Base-by-base conservation (phyloP, 1,284 basidiomycete species). In the Ustilago bromivora region DNA sequence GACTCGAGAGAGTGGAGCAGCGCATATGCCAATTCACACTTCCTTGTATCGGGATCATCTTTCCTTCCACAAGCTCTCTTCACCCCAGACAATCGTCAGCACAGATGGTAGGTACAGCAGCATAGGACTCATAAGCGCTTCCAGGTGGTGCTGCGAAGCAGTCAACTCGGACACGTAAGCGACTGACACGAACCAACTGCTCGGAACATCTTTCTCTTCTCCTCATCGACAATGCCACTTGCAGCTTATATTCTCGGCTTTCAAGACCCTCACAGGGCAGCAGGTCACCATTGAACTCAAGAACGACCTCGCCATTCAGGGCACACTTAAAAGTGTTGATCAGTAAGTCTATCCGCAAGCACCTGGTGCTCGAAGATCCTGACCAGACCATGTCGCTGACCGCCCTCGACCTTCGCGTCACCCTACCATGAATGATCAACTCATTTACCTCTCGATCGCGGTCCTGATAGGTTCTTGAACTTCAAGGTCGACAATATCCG, bases 181-280 rank as follows among this genome's bases (percentile, higher is more conserved):
- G 41, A 57, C 52, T 67, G 57, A 60, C 53, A 34, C 46, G 28
- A 10, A 9, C 9, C 13, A 11, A n/a, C 28, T 4, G 17, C 34
- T 23, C 13, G 31, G 13, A 28, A 40, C 9, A 19, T 8, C 34
- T 10, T 17, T n/a, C 43, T n/a, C 46, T 46, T 11, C 10, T 54
- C 17, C 51, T 19, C 8, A 11, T 49, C 35, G 1, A 23, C 51
- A 15, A 13, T 28, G 23, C 23, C 23, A 28, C 23, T 3, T 46
- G 12, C 84, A 96, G 95, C 91, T 96, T 82, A 96, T 96, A 82
- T 96, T 96, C 88, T 96, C 94, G 56, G 95, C 98, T 52, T 99
- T 99, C 92, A 99, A 99, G 89, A 99, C 96, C 15, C 91, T 99
- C 58, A 98, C 96, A 4, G 96, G 97, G 87, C 96, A 98, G 86